Conservation (phyloP, 108 stramenopile species). For the Skeletonema tropicum region DNA sequence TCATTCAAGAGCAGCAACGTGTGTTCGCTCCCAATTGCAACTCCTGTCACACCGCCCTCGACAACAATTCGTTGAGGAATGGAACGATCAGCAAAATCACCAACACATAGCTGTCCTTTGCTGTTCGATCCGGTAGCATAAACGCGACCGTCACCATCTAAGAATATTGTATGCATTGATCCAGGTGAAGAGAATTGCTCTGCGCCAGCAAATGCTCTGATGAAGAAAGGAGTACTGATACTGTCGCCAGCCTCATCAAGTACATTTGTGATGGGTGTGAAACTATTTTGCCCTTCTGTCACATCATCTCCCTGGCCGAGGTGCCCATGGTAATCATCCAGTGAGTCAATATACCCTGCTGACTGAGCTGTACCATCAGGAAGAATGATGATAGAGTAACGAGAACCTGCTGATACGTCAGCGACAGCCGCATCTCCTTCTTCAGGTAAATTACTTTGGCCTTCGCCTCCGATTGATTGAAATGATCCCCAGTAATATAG, state of each 20-base stretch:
- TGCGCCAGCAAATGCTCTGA: constrained; percentile 36
- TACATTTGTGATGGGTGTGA: constrained; percentile 32
- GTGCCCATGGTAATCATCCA: constrained; percentile 48
- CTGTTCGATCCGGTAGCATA: constrained; percentile 45
- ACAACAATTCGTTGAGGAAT: constrained; percentile 28
- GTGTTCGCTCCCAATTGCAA: constrained; percentile 51
- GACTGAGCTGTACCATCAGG: constrained; percentile 42
- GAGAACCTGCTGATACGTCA: constrained; percentile 42
- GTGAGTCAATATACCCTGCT: constrained; percentile 43
- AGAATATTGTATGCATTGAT: constrained; percentile 42
- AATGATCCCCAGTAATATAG: constrained; percentile 41
- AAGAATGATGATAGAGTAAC: constrained; percentile 37
- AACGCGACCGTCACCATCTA: constrained; percentile 36
- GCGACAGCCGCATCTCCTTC: constrained; percentile 11
- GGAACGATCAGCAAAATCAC: constrained; percentile 39
- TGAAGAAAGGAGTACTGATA: constrained; percentile 28
- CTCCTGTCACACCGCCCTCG: constrained; percentile 18
- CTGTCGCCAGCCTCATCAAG: constrained; percentile 30
- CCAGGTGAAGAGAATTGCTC: constrained; percentile 20
- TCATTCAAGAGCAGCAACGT: constrained; percentile 49
- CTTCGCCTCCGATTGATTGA: constrained; percentile 35
- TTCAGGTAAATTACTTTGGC: constrained; percentile 17
- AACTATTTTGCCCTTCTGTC: constrained; percentile 25
- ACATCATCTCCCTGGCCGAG: constrained; percentile 28
- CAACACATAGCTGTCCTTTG: constrained; percentile 43